A percentile compares a stretch with the other conserved stretches of the same genome.
phyloP scores from a whole-genome alignment of 2,329 filamentous ascomycete genomes.

The Scedosporium minutisporum region DNA sequence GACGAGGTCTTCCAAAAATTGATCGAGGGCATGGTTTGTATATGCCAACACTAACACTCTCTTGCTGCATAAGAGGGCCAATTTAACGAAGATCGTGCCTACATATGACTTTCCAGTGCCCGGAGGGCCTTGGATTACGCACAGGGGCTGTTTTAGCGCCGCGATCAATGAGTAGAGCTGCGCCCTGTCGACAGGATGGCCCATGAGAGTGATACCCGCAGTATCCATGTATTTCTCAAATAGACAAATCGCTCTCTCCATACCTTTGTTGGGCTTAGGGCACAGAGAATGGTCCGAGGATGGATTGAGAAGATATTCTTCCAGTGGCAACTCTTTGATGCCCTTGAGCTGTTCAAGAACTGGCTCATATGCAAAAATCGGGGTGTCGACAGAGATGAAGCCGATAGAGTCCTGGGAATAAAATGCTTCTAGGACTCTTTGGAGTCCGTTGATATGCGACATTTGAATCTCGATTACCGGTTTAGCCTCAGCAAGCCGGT shows the following conservation, averaged over 20 bases:
- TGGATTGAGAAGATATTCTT: conserved; percentile 19
- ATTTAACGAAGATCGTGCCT: conserved; percentile 52
- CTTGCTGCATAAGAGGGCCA: conserved; percentile 38
- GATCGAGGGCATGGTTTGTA: conserved; percentile 58
- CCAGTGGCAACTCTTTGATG: conserved; percentile 45
- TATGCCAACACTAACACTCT: conserved; percentile 56
- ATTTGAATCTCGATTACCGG: conserved; percentile 45
- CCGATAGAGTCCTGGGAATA: conserved; percentile 15
- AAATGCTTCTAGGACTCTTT: conserved; percentile 35
- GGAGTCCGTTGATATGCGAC: conserved; percentile 31
- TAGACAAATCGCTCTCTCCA: background rate
- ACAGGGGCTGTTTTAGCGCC: conserved; percentile 42
- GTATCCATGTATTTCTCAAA: background rate
- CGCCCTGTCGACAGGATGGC: conserved; percentile 17
- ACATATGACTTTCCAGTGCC: conserved; percentile 71
- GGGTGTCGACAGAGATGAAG: conserved; percentile 53
- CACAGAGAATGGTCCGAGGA: background rate
- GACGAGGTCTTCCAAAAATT: conserved; percentile 56
- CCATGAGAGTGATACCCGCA: background rate
- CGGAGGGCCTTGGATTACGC: conserved; percentile 63
- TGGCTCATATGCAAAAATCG: conserved; percentile 61
- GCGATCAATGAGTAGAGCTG: conserved; percentile 47
- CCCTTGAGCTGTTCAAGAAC: conserved; percentile 50
- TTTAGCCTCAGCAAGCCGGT: conserved; percentile 29
- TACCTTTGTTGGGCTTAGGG: background rate